Evolutionary conservation across 345 rosid genomes (phyloP), one percentile per base, ranked within the genome.

Genomic region (Brassica nigra): DNA sequence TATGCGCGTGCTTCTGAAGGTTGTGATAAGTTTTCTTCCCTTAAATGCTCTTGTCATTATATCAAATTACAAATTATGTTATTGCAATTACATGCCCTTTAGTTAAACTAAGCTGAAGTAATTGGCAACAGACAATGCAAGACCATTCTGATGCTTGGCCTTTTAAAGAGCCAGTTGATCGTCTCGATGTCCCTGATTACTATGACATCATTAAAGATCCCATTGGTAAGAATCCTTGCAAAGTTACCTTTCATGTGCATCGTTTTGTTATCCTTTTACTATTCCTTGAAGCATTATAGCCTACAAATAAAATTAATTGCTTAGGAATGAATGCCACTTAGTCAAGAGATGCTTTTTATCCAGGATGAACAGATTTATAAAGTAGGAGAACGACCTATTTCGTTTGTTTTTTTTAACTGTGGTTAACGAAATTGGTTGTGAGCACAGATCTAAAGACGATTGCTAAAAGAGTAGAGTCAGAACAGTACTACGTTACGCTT

Each of bases 61-160:
- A 23, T 23, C 27, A 23, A 23, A 23, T 23, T 23, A 23, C 27
- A 23, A 23, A 23, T 36, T 58, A 47, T 59, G 36, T 36, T 16
- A 31, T 23, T 23, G 55, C 64, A 61, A 0, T 20, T 34, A 69
- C 66, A 74, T 61, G 9, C 16, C 34, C 64, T 52, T 49, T 62
- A 29, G 61, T 61, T 68, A 74, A 44, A 68, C 47, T 23, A 36
- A 74, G 70, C 49, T 74, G 58, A 74, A 68, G 34, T 74, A 62
- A 80, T 74, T 73, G 69, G 69, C n/a, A 81, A 74, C 91, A 93
- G 99, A 74, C 97, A 31, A 88, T 96, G 97, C 91, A 89, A 76
- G 99, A 96, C 31, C 97, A 96, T 69, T 91, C 83, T 66, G 99
- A 96, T 89, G 92, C 97, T 65, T 96, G 99, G 99, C 98, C 99